Percentiles rank a stretch among this genome's conserved stretches.
Evolutionary conservation across 73 alveolate genomes (phyloP).

Genomic region (Paramecium tetraurelia): DNA sequence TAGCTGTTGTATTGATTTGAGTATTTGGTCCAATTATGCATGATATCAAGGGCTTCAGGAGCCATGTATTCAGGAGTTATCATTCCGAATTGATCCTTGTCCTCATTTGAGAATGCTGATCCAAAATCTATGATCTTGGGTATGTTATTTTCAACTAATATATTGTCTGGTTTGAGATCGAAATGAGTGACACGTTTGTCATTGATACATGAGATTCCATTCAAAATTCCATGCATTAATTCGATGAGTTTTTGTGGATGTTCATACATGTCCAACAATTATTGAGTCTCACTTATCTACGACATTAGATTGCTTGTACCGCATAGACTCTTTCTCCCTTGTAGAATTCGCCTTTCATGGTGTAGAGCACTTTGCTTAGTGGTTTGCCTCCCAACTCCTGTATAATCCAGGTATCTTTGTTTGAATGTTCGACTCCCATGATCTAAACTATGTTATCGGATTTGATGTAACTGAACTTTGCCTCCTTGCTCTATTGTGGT

Average conservation of each 20-base stretch:
- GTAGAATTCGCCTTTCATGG: conserved; percentile 42
- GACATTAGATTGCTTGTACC: neutral
- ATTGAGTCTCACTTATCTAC: neutral
- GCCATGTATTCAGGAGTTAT: conserved; percentile 94
- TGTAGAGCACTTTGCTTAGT: neutral
- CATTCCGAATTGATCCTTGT: conserved; percentile 45
- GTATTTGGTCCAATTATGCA: conserved; percentile 60
- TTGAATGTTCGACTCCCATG: neutral
- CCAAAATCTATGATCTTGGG: conserved; percentile 60
- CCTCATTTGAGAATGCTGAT: conserved; percentile 47
- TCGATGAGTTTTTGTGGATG: neutral
- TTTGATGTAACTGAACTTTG: neutral
- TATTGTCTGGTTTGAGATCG: conserved; percentile 60
- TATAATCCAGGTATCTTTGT: neutral
- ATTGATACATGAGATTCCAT: conserved; percentile 10
- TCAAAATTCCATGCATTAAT: neutral
- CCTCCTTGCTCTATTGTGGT: neutral
- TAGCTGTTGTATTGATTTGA: neutral
- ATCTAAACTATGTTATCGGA: neutral
- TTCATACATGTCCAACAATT: neutral
- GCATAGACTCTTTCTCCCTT: conserved; percentile 43
- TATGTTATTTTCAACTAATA: conserved; percentile 14
- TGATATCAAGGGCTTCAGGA: conserved; percentile 84
- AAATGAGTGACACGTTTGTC: conserved; percentile 38
- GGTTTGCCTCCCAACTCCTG: conserved; percentile 19